Conservation (phyloP, 2,329 filamentous ascomycete species). For the Aspergillus sp. region DNA sequence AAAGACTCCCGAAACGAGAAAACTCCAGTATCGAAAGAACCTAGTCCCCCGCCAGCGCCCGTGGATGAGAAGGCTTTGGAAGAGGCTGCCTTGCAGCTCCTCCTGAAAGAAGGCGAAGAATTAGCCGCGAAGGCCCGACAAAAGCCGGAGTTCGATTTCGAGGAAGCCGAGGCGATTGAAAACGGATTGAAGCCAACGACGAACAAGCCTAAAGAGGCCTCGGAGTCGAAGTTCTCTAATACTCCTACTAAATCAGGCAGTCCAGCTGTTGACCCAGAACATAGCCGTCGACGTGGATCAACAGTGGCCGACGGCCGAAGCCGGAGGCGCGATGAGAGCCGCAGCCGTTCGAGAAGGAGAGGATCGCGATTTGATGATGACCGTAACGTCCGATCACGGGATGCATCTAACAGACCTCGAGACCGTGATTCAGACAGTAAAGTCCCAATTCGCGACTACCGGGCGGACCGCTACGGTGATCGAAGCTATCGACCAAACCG, state of each 20-base stretch:
- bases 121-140: slow-evolving; percentile 52
- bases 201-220: slow-evolving; percentile 26
- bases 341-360: slow-evolving; percentile 31
- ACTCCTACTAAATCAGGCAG: slow-evolving; percentile 29
- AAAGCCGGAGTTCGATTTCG: slow-evolving; percentile 53
- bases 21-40: slow-evolving; percentile 33
- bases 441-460: slow-evolving; percentile 31
- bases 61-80: slow-evolving; percentile 57
- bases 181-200: slow-evolving; percentile 35
- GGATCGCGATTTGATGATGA: slow-evolving; percentile 31
- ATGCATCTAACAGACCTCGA: slow-evolving; percentile 29
- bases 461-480: slow-evolving; percentile 27
- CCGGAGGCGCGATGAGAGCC: slow-evolving; percentile 24
- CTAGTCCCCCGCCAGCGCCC: slow-evolving; percentile 30
- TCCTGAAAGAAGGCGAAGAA: slow-evolving; percentile 56
- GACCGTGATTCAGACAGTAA: slow-evolving; percentile 36
- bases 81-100: slow-evolving; percentile 53
- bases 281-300: slow-evolving; percentile 26
- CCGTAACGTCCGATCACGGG: slow-evolving; percentile 29
- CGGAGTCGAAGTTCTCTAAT: slow-evolving; percentile 28
- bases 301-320: slow-evolving; percentile 25
- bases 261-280: slow-evolving; percentile 27
- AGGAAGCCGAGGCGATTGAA: slow-evolving; percentile 45
- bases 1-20: slow-evolving; percentile 34
- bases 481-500: slow-evolving; percentile 33